phyloP scores from a whole-genome alignment of 805 yeast species.

The Cyberlindnera samutprakarnensis region DNA sequence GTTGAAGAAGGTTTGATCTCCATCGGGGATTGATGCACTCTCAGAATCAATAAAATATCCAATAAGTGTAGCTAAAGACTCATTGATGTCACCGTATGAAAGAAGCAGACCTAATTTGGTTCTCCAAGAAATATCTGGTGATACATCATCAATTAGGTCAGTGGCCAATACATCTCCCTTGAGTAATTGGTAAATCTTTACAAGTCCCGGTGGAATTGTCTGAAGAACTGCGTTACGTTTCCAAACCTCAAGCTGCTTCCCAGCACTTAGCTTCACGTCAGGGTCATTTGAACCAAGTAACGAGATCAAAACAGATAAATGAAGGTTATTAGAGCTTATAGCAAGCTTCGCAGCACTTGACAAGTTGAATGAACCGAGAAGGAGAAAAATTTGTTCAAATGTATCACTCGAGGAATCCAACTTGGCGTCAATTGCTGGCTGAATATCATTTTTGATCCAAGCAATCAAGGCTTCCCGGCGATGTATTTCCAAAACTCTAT shows the following conservation, averaged over 20 bases:
- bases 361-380: constrained; percentile 48
- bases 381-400: constrained; percentile 43
- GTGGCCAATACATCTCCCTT: constrained; percentile 38
- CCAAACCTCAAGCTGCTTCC: constrained; percentile 65
- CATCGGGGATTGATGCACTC: constrained; percentile 4
- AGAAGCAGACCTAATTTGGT: constrained; percentile 49
- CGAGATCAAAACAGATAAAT: constrained; percentile 63
- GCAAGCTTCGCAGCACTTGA: constrained; percentile 58
- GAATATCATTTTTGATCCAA: constrained; percentile 50
- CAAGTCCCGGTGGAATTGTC: constrained; percentile 44
- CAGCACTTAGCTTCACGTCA: constrained; percentile 47
- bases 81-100: constrained; percentile 52
- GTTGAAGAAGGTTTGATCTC: constrained; percentile 18
- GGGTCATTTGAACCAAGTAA: constrained; percentile 65
- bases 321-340: constrained; percentile 51
- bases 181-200: constrained; percentile 57
- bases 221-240: constrained; percentile 29
- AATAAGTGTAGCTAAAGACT: constrained; percentile 26
- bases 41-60: constrained; percentile 20
- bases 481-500: constrained; percentile 23
- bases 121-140: constrained; percentile 56
- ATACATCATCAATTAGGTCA: constrained; percentile 25
- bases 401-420: constrained; percentile 30
- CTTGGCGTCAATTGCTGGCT: constrained; percentile 24
- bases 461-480: constrained; percentile 40